Evolutionary conservation across 805 yeast species (phyloP).

Genomic region (Schwanniomyces sp.): DNA sequence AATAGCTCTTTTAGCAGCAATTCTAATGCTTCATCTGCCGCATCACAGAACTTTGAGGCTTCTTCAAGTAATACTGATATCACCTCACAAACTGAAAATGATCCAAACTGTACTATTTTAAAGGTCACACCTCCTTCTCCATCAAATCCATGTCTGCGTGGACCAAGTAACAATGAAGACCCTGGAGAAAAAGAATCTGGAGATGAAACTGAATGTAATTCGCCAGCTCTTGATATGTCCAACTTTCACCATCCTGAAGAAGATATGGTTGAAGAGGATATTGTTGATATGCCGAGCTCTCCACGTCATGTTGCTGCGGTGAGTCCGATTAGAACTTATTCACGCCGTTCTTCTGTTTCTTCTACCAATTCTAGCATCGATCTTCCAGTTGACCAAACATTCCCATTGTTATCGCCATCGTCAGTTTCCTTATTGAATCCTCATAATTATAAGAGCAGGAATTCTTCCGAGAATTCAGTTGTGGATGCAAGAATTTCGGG

Average conservation of each 20-base stretch:
- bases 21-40: background rate
- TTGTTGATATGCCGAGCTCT: conserved; percentile 14
- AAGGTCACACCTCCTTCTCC: conserved; percentile 5
- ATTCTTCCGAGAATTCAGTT: conserved; percentile 25
- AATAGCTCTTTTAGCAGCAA: conserved; percentile 1
- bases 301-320: conserved; percentile 8
- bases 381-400: conserved; percentile 25
- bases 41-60: background rate
- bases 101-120: background rate
- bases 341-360: conserved; percentile 19
- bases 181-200: background rate
- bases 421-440: conserved; percentile 15
- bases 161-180: conserved; percentile 10
- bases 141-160: conserved; percentile 5
- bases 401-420: conserved; percentile 30
- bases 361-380: conserved; percentile 18
- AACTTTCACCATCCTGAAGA: background rate
- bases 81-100: background rate
- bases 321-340: conserved; percentile 7
- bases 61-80: too few relatives aligned
- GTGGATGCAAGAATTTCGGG: conserved; percentile 18
- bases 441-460: conserved; percentile 10
- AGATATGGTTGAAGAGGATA: conserved; percentile 12
- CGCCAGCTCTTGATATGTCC: background rate
- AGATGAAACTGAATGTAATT: background rate